A percentile compares a stretch with the other conserved stretches of the same genome.
Conservation (phyloP, 306 rosid species). For the Trifolium fragiferum region DNA sequence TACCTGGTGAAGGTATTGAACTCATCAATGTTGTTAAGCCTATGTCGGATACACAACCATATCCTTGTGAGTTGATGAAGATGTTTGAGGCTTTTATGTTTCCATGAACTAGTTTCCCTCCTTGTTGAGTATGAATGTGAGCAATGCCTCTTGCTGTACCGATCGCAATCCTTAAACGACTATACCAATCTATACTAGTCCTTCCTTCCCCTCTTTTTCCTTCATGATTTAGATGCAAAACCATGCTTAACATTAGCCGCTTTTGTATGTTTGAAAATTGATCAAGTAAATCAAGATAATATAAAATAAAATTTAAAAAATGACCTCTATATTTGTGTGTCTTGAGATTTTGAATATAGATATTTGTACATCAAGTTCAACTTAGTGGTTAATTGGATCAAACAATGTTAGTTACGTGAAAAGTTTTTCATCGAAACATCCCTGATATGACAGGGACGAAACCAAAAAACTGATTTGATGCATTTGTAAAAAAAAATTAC, state of each 20-base stretch:
- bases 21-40: conserved; percentile 68
- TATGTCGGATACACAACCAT: conserved; percentile 75
- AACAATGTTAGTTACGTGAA: too few relatives aligned
- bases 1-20: conserved; percentile 56
- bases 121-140: conserved; percentile 65
- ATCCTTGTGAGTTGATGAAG: conserved; percentile 80
- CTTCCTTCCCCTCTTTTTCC: conserved; percentile 71
- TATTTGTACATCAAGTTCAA: not conserved
- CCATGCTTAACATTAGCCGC: conserved; percentile 37
- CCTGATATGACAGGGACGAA: too few relatives aligned
- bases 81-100: conserved; percentile 86
- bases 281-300: not conserved
- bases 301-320: not conserved
- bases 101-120: conserved; percentile 86
- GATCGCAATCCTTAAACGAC: conserved; percentile 67
- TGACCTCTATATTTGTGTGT: not conserved
- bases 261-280: not conserved
- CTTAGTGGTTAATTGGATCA: too few relatives aligned
- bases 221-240: conserved; percentile 46
- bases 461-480: too few relatives aligned
- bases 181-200: conserved; percentile 73
- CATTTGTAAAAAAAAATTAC: too few relatives aligned
- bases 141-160: conserved; percentile 93
- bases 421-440: too few relatives aligned
- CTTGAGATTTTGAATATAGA: not conserved